Base-by-base conservation (phyloP, 495 filamentous ascomycete genomes). In the Hypoxylon cercidicola region DNA sequence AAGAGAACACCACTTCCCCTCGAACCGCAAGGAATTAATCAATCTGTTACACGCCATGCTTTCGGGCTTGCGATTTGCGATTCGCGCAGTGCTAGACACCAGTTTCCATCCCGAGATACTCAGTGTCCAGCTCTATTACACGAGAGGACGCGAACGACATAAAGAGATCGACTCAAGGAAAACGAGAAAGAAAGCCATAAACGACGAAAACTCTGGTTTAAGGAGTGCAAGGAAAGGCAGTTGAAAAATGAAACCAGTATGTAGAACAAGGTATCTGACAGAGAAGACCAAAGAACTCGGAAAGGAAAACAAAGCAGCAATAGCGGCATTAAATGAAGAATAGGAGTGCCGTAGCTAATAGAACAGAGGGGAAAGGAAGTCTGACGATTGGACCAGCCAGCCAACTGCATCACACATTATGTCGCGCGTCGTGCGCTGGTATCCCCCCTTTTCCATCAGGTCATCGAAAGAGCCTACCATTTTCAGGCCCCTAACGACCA, bases 381-480 rank as follows among this genome's bases (percentile, higher is more conserved):
- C 76, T 74, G 77, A 72, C 72, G 63, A 71, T 78, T 80, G 81
- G 79, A 78, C 81, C 81, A 83, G 81, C 81, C 80, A 83, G 76
- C 72, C 73, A 68, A 68, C 77, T 79, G 77, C 76, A 72, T 77
- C 75, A 79, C 72, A 77, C 79, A 82, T 83, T 82, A 83, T 71
- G 63, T 54, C 35, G 62, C 70, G 75, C 74, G 67, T 75, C 59
- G 66, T 75, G 76, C 71, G 73, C 76, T 74, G 25, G 25, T 28
- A 28, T 28, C 67, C 52, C 70, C 69, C 72, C 43, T 28, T 60
- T 62, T 72, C 64, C 71, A 64, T 68, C 61, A 62, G 60, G 60
- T 62, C 69, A 72, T 63, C 65, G 62, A 66, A 62, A 72, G 65
- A 68, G 62, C 71, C 64, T 41, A 47, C 64, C 76, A 74, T 76